Base-by-base conservation (phyloP, 2,329 filamentous ascomycete species). In the Fusarium dlaminii region DNA sequence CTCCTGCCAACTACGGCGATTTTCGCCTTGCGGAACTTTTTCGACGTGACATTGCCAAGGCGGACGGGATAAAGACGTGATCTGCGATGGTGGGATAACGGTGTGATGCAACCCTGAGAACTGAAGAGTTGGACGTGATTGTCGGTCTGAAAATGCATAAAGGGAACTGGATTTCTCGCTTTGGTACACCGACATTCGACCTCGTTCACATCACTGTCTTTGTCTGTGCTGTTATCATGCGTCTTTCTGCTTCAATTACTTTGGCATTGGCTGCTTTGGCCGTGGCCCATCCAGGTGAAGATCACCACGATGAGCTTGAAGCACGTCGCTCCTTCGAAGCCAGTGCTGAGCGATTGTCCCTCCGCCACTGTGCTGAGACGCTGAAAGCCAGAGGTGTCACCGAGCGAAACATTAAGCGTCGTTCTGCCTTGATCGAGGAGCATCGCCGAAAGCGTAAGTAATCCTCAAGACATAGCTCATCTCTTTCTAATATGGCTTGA, bases 321-420 rank as follows among this genome's bases (percentile, higher is more conserved):
- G 12, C 34, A 8, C 63, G 63, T 29, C 59, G 46, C 1, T 39
- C 59, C 7, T 66, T 66, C 5, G 63, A 66, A 29, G 60, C 59
- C 10, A 45, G n/a, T 15, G 32, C 59, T 6, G 63, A 66, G 32
- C 8, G 59, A 22, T 24, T 66, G 8, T 84, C 85, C 22, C 79
- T 89, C 10, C 78, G 76, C 42, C 85, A 88, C 74, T 89, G 87
- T 74, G 78, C 85, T 17, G 78, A 82, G 2, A 83, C 83, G 70
- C 81, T 89, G 20, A 83, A 82, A 73, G 83, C 84, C 20, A 83
- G 87, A 10, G 87, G 87, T 30, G 74, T 86, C 14, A 82, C 84
- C 52, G 78, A 78, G 42, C 81, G 81, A 61, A 87, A 85, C 70
- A 77, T 86, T 48, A 82, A 80, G 49, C 87, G 87, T 55, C 86